These are phyloP conservation scores for Crucibulum laeve DNA, from an alignment of 768 basidiomycete species.

Conservation along the genomic window DNA sequence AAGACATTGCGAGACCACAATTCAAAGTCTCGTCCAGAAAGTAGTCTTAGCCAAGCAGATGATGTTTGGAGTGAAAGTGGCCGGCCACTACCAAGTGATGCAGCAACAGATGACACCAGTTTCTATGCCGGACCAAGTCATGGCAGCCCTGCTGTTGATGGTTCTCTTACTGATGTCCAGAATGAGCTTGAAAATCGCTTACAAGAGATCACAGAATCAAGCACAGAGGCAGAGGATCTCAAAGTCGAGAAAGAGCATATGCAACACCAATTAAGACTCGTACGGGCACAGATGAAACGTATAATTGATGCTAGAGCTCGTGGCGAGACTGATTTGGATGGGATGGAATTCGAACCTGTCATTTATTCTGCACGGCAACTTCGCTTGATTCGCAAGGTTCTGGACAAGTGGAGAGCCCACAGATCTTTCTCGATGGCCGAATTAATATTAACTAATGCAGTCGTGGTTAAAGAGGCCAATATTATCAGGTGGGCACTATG, in stretches of 20 bases:
- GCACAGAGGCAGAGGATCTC: constrained; percentile 76
- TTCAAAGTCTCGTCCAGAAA: constrained; percentile 80
- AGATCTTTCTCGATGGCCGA: constrained; percentile 92
- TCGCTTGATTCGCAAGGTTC: constrained; percentile 73
- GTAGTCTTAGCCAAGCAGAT: constrained; percentile 81
- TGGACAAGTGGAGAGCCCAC: constrained; percentile 84
- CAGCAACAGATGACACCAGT: constrained; percentile 85
- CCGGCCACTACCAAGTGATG: constrained; percentile 74
- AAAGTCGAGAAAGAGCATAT: constrained; percentile 91
- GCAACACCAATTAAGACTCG: constrained; percentile 80
- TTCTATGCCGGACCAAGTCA: constrained; percentile 59
- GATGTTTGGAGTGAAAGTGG: constrained; percentile 89
- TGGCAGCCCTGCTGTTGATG: constrained; percentile 65
- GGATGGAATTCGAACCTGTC: constrained; percentile 68
- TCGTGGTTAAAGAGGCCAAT: constrained; percentile 91
- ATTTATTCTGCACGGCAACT: constrained; percentile 82
- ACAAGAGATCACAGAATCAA: constrained; percentile 48
- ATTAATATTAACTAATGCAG: constrained; percentile 76
- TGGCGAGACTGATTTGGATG: constrained; percentile 67
- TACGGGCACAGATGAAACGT: constrained; percentile 79
- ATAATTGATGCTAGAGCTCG: constrained; percentile 71
- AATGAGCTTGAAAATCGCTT: constrained; percentile 71
- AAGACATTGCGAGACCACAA: constrained; percentile 84
- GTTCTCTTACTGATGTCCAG: constrained; percentile 66
- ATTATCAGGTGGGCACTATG: constrained; percentile 65